Conservation (phyloP, 2,329 filamentous ascomycete species). For the Macrophomina tecta region DNA sequence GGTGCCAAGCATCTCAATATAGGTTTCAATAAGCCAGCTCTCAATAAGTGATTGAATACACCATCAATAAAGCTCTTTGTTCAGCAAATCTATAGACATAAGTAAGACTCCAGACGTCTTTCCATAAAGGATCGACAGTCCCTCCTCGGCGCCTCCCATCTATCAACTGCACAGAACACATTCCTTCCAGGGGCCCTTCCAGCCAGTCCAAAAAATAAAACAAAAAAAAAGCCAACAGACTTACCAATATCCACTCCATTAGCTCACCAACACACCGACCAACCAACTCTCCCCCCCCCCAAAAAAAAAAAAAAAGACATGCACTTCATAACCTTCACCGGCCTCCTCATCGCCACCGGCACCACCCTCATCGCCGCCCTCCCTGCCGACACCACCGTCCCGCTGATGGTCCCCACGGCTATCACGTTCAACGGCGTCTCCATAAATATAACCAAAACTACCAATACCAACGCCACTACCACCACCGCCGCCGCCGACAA, state of each 20-base stretch:
- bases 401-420: not conserved
- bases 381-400: not conserved
- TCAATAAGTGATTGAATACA: not conserved
- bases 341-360: not conserved
- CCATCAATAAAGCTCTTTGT: constrained; percentile 11
- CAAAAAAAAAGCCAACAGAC: not conserved
- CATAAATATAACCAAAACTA: not conserved
- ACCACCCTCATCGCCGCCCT: not conserved
- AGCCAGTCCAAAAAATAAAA: not conserved
- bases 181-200: not conserved
- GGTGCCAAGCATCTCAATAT: constrained; percentile 17
- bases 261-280: too few relatives aligned
- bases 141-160: not conserved
- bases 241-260: too few relatives aligned
- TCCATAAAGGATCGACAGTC: not conserved
- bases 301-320: not conserved
- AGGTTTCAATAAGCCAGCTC: constrained; percentile 6
- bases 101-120: too few relatives aligned
- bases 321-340: constrained; percentile 1
- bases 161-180: not conserved
- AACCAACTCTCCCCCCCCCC: too few relatives aligned
- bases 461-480: not conserved
- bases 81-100: not conserved
- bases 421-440: not conserved
- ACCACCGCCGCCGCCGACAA: not conserved